phyloP scores from a whole-genome alignment of 371 early-diverging fungal species.

The Synchytrium microbalum region DNA sequence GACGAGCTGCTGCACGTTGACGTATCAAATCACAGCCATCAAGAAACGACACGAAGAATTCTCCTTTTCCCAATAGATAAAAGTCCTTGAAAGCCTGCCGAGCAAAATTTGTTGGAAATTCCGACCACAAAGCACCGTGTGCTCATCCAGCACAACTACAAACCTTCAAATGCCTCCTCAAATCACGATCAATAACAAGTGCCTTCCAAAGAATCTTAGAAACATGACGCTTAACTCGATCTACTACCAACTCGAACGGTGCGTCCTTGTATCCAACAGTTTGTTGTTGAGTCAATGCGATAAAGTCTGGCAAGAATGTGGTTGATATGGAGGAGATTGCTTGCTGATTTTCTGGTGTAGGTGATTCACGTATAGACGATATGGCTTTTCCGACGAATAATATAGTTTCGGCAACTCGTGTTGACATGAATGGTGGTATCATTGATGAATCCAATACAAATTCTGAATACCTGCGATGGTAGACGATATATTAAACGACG shows the following conservation, averaged over 20 bases:
- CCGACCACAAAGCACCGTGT: background rate
- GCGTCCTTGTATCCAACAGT: slow-evolving; percentile 2
- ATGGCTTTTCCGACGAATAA: slow-evolving; percentile 70
- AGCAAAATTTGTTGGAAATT: background rate
- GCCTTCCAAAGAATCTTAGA: slow-evolving; percentile 61
- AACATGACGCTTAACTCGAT: slow-evolving; percentile 45
- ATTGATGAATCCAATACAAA: slow-evolving; percentile 39
- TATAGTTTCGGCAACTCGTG: slow-evolving; percentile 46
- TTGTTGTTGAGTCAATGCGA: background rate
- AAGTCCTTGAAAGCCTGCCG: slow-evolving; percentile 51
- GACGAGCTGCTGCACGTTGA: slow-evolving; percentile 23
- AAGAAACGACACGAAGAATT: slow-evolving; percentile 54
- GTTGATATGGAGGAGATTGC: background rate
- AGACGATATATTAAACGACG: background rate
- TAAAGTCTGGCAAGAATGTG: background rate
- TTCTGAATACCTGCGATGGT: slow-evolving; percentile 38
- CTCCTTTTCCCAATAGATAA: slow-evolving; percentile 62
- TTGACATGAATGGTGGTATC: slow-evolving; percentile 49
- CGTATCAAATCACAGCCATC: slow-evolving; percentile 47
- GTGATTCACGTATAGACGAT: slow-evolving; percentile 37
- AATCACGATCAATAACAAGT: slow-evolving; percentile 54
- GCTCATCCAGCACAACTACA: background rate
- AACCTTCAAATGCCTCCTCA: slow-evolving; percentile 45
- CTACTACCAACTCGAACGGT: slow-evolving; percentile 20
- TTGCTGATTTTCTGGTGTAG: background rate